Base-by-base conservation (phyloP, 805 yeast genomes). In the Metschnikowia baotianmanensis region DNA sequence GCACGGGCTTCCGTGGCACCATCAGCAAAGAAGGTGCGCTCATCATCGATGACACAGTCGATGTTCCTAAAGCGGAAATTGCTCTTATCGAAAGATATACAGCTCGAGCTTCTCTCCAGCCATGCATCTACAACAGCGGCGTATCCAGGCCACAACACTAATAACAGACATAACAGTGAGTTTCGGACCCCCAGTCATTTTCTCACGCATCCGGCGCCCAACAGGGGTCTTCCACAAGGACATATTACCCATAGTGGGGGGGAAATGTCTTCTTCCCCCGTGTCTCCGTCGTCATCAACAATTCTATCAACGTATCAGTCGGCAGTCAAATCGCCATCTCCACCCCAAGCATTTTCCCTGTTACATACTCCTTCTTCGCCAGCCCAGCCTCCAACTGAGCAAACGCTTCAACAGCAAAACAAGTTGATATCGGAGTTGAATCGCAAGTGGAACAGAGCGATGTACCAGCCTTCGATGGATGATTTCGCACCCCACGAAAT, bases 371-470 rank as follows among this genome's bases (percentile, higher is more conserved):
- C 27, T 30, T 27, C 33, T 16, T 26, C 36, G 4, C 30, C 25
- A 10, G n/a, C 34, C 30, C 31, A 34, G 27, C 46, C 46, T 21
- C 40, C 44, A 4, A 31, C 34, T 7, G 45, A 35, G 16, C 40
- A 31, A 20, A 50, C 63, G 8, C 43, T 62, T 17, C 51, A 45
- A 8, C 61, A 57, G 29, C 71, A 66, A 40, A 64, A 62, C 46
- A 57, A 58, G 40, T 53, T 66, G 31, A 59, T 69, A 15, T 52
- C 55, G 18, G 54, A 65, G 46, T 52, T 68, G 22, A 69, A 69
- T 45, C 59, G 61, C 35, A 67, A 63, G 41, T 69, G 74, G 74
- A 69, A 65, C 48, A 62, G 63, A 38, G 46, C 67, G 3, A 43
- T 53, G 44, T 40, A 31, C 22, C 38, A 24, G 43, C 39, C 43